These are phyloP conservation scores for Thuidium tamariscinum DNA, from an alignment of 225 moss, liverwort and hornwort genomes.

Conservation along the genomic window DNA sequence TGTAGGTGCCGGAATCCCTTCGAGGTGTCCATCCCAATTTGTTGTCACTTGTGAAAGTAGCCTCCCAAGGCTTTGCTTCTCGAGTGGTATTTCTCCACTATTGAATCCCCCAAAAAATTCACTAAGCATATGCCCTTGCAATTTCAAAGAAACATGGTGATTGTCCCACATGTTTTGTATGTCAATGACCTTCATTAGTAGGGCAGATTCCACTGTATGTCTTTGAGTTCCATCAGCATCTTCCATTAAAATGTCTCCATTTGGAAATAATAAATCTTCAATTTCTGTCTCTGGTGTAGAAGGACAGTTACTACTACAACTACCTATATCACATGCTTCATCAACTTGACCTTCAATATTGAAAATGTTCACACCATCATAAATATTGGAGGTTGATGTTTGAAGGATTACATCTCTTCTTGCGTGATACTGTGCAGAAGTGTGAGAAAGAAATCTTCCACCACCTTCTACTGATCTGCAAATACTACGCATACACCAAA, in stretches of 20 bases:
- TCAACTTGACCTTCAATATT: neutral
- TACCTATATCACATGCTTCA: neutral
- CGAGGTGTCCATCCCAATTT: neutral
- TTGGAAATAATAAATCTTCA: too few species aligned
- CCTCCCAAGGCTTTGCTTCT: neutral
- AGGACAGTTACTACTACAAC: neutral
- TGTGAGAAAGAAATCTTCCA: too few species aligned
- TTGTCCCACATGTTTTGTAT: neutral
- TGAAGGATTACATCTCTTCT: too few species aligned
- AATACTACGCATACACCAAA: too few species aligned
- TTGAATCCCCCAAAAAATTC: neutral
- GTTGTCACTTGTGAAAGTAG: fast-evolving
- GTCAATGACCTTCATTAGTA: neutral
- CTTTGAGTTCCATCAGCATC: fast-evolving
- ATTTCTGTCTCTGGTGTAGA: neutral
- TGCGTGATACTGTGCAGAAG: too few species aligned
- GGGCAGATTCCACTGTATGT: neutral
- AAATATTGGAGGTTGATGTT: neutral
- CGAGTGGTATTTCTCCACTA: fast-evolving
- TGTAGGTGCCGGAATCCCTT: neutral
- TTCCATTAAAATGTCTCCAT: neutral
- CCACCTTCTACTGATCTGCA: too few species aligned
- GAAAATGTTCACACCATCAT: neutral
- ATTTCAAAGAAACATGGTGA: neutral
- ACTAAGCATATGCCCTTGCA: neutral